Evolutionary conservation across 352 stramenopile genomes (phyloP), one percentile per base, ranked within the genome.

Genomic region (Phytophthora kernoviae): DNA sequence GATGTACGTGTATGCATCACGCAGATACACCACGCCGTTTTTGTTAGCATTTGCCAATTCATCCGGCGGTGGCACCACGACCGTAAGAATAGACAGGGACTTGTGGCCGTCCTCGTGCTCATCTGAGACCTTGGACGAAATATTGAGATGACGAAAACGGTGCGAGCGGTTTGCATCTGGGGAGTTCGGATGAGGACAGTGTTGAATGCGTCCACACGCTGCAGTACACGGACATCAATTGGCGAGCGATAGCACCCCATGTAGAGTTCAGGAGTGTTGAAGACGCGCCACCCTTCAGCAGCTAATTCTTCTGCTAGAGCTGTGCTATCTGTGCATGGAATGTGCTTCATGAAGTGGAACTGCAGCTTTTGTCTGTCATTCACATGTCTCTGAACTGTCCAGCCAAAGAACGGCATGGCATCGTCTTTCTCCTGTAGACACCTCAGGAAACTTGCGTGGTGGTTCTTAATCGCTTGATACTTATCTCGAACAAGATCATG

Each of bases 1-100:
- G 36, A 82, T 75, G 47, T 81, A 82, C 21, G 73, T 82, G 57
- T 65, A 79, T 17, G 62, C 70, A 11, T 77, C 54, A 18, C 62
- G 62, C 30, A 82, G 62, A 52, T 77, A 79, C 17, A 70, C 40
- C n/a, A 79, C 58, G 8, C 67, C 67, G 22, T 70, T 68, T n/a
- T 42, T 44, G 22, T 66, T 68, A n/a, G 62, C 54, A 17, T 68
- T 62, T 10, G 54, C 62, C 30, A 62, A 0, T 33, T 65, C 58
- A 14, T 75, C 58, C 10, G 69, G 66, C 4, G 73, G 69, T 0
- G 63, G 50, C 21, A 76, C 32, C 15, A 82, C 70, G 10, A 75
- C 51, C 24, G 59, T 69, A 15, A 77, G 48, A 18, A 77, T 70
- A 8, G 62, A 68, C 21, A 70, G 60, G 10, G 52, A 61, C 12